Evolutionary conservation across 306 rosid species (phyloP).

Genomic region (Prunus mira): DNA sequence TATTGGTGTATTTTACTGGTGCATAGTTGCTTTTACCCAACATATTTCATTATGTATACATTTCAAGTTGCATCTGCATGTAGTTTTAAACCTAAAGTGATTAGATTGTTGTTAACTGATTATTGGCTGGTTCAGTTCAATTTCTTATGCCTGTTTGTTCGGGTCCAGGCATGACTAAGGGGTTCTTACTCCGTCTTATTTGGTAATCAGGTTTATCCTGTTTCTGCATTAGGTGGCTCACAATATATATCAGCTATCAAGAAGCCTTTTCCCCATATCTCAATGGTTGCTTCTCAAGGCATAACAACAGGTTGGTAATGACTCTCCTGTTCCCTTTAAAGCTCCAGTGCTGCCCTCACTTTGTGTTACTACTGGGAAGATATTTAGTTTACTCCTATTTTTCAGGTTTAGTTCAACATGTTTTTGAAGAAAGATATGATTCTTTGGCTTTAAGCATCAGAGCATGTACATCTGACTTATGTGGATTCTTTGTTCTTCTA

Average conservation of each 20-base stretch:
- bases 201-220: constrained; percentile 72
- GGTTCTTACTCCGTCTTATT: constrained; percentile 19
- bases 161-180: background rate
- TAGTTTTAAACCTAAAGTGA: background rate
- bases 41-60: background rate
- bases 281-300: constrained; percentile 94
- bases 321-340: background rate
- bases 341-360: background rate
- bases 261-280: constrained; percentile 73
- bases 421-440: background rate
- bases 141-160: background rate
- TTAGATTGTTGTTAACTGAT: background rate
- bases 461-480: background rate
- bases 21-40: background rate
- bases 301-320: constrained; percentile 57
- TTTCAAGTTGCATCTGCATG: background rate
- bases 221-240: constrained; percentile 81
- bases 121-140: background rate
- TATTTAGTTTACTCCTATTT: background rate
- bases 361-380: background rate
- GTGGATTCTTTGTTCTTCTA: constrained; percentile 3
- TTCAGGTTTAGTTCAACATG: background rate
- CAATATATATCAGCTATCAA: constrained; percentile 73
- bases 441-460: background rate
- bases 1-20: background rate